Evolutionary conservation across 441 rosid species (phyloP), one percentile per base, ranked within the genome.

Genomic region (Pelargonium myrrhifolium): DNA sequence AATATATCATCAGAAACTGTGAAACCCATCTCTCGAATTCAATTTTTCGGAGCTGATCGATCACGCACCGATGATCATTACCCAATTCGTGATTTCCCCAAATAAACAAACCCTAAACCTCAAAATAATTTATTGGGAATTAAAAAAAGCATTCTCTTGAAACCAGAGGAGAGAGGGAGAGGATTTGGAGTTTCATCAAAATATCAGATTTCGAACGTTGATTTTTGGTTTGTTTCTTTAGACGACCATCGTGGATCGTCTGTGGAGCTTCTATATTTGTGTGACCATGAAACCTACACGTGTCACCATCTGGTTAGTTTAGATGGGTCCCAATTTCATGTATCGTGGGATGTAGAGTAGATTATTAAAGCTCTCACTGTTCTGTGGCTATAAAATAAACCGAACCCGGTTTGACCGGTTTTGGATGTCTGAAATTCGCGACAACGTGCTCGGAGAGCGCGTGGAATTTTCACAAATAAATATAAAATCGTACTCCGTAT

Each of bases 1-100:
- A 92, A 65, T 69, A 89, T 45, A 61, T 92, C 97, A 74, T 92
- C 93, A 4, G 98, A 86, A 18, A 85, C 74, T 71, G 69, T 72
- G 67, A 85, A 82, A 71, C 75, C 93, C 95, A 86, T 84, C 15
- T 42, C 71, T 68, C 60, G 28, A 43, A 6, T 40, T n/a, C 62
- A 58, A 58, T 58, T 58, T 2, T 58, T 58, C 4, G 2, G 3
- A 31, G 35, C 35, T 31, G 35, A 31, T 31, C 35, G 35, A n/a
- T n/a, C n/a, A n/a, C 35, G 35, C 35, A 53, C 59, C 59, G 17
- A 53, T 53, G 59, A 58, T 58, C 62, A 9, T 20, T 21, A 20
- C 62, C 62, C 62, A 21, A 58, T 58, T 58, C 62, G 31, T 8
- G 21, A 8, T 20, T 20, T 9, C 15, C 9, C 12, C 4, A 21